A percentile compares a stretch with the other conserved stretches of the same genome.
These are phyloP conservation scores for Musa beccarii DNA, from an alignment of 176 grass and related monocot genomes.

Conservation along the genomic window DNA sequence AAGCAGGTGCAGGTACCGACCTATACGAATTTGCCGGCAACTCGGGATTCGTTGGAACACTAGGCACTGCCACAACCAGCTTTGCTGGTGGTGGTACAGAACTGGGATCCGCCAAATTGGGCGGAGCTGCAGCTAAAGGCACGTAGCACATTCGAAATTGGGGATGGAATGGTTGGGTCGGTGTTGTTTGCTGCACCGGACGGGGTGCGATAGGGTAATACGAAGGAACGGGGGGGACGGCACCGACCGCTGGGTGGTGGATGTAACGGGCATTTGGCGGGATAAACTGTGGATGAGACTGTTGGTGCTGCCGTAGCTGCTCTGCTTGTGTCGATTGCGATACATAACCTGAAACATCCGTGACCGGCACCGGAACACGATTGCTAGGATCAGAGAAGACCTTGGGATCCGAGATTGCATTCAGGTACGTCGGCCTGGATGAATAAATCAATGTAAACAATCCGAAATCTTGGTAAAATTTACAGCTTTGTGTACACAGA, in stretches of 20 bases:
- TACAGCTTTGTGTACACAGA: not conserved
- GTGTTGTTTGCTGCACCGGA: slow-evolving; percentile 44
- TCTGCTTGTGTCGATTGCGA: slow-evolving; percentile 9
- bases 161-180: slow-evolving; percentile 34
- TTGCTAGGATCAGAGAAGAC: not conserved
- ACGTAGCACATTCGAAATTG: slow-evolving; percentile 67
- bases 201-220: slow-evolving; percentile 47
- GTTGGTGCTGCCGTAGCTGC: slow-evolving; percentile 29
- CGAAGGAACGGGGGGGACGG: slow-evolving; percentile 38
- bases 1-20: slow-evolving; percentile 28
- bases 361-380: slow-evolving; percentile 9
- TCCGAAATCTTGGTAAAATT: not conserved
- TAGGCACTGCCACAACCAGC: slow-evolving; percentile 32
- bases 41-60: slow-evolving; percentile 42
- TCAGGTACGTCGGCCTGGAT: not conserved
- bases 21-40: slow-evolving; percentile 51
- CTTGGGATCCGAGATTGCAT: not conserved
- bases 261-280: slow-evolving; percentile 59
- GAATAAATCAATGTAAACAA: not conserved
- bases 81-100: slow-evolving; percentile 15
- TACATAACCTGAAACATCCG: slow-evolving; percentile 35
- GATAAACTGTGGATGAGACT: slow-evolving; percentile 38
- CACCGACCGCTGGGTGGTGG: slow-evolving; percentile 44
- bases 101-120: slow-evolving; percentile 28
- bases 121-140: slow-evolving; percentile 30